Base-by-base conservation (phyloP, 1,139 yeast species). In the Petasospora rhodanensis region DNA sequence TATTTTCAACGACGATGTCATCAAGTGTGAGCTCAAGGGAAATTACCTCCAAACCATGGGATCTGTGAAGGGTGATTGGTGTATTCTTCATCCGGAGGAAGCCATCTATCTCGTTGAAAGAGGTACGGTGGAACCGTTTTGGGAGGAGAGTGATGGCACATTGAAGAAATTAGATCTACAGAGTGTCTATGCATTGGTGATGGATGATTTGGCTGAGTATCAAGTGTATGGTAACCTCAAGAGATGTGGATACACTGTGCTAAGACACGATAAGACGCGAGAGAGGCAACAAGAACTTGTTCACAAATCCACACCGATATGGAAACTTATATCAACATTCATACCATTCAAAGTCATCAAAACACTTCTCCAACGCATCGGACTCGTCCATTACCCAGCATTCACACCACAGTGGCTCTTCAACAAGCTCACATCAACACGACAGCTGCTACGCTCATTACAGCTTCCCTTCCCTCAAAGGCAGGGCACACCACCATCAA, bases 21-120 rank as follows among this genome's bases (percentile, higher is more conserved):
- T 40, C 49, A 39, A 78, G 78, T 14, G 52, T 68, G 36, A 70
- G 22, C 77, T 89, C 0, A 71, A 69, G 38, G 97, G 97, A 0
- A 76, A 77, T 22, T 84, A 76, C 51, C 72, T 86, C 48, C 76
- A 76, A 41, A 80, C 84, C 18, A 69, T 84, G 61, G 97, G 97
- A 0, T 59, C 80, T 1, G 78, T 72, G 40, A 55, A 59, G 8
- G 45, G 59, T 2, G 74, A 75, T 2, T 59, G 59, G 17, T 64
- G 70, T 15, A 67, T 73, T 65, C 61, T 89, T 25, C 62, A 61
- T 14, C 71, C 76, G 9, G 76, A 84, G 38, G 97, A 89, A 49
- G 70, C 79, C 5, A 61, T 86, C 1, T 89, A 87, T 54, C 62
- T 89, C 36, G 73, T 79, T 2, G 96, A 89, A 55, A 66, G 97